phyloP scores from a whole-genome alignment of 176 grass and related monocot species.

The Coix lacrymajobi region DNA sequence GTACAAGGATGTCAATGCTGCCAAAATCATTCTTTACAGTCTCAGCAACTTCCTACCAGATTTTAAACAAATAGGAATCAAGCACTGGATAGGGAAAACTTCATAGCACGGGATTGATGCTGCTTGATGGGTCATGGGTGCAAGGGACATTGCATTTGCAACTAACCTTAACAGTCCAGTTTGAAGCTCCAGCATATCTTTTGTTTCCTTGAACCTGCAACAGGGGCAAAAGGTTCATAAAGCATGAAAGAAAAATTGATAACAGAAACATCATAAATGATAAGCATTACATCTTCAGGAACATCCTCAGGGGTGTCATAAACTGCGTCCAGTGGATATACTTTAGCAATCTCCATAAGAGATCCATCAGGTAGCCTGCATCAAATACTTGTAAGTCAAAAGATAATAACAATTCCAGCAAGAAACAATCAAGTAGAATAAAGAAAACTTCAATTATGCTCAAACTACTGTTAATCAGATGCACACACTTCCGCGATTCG shows the following conservation, averaged over 20 bases:
- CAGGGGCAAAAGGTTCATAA: neutral
- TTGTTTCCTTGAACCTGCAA: conserved; percentile 78
- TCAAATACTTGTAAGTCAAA: neutral
- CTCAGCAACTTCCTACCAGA: conserved; percentile 89
- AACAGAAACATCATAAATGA: neutral
- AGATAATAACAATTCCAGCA: neutral
- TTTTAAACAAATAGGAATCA: conserved; percentile 19
- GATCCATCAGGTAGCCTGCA: conserved; percentile 69
- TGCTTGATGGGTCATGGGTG: neutral
- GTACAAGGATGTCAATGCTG: conserved; percentile 93
- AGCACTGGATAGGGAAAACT: neutral
- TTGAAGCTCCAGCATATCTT: conserved; percentile 87
- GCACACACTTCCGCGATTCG: conserved; percentile 28
- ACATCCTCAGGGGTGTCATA: conserved; percentile 87
- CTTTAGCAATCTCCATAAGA: conserved; percentile 89
- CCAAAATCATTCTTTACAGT: conserved; percentile 92
- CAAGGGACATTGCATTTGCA: neutral
- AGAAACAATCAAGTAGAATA: conserved; percentile 5
- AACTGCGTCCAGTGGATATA: conserved; percentile 91
- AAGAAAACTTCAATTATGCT: neutral
- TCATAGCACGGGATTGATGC: neutral
- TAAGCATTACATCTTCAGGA: conserved; percentile 74
- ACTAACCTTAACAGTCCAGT: conserved; percentile 70
- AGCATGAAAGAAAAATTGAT: neutral
- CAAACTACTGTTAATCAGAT: neutral